Evolutionary conservation across 208 protist genomes (phyloP), one percentile per base, ranked within the genome.

Genomic region (Leishmania aethiopica): DNA sequence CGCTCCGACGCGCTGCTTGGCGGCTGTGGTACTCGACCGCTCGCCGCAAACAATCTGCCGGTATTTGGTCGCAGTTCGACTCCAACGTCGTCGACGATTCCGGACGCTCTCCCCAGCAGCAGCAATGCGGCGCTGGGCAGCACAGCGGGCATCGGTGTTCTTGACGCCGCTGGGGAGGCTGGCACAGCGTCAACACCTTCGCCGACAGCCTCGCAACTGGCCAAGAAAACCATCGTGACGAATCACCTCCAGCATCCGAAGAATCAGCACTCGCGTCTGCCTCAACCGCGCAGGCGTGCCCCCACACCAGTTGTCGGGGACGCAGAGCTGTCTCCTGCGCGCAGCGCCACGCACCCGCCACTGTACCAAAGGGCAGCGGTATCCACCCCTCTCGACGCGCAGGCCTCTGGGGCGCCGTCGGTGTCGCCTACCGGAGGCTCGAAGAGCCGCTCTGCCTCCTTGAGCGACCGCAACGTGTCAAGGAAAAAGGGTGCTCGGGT

Each of bases 161-260:
- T 40, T 25, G n/a, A 59, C 13, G 47, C 47, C 45, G 37, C 35
- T 32, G 49, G 49, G 2, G 37, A 53, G 15, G 42, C 57, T 22
- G 60, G n/a, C 40, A 47, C 51, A 32, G 40, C 64, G 5, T 10
- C 66, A 66, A 55, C 42, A 22, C n/a, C 71, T 37, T 76, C 79
- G 6, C 3, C 57, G 51, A 32, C 17, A 40, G 13, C 69, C 11
- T 11, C 57, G 37, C 32, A 10, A n/a, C 75, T 28, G 57, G 22
- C 76, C 10, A 86, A 84, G 37, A 89, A 90, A 62, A 91, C 83
- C 3, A 49, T 94, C 47, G 80, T 90, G 13, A 87, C 82, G 35
- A 89, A 93, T 47, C 85, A 64, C 47, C 79, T 88, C 19, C 80
- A 78, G 57, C 67, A 70, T 35, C 72, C 8, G 15, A 49, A 69